These are phyloP conservation scores for Chrysoporthe austroafricana DNA, from an alignment of 2,329 filamentous ascomycete genomes.

Conservation along the genomic window DNA sequence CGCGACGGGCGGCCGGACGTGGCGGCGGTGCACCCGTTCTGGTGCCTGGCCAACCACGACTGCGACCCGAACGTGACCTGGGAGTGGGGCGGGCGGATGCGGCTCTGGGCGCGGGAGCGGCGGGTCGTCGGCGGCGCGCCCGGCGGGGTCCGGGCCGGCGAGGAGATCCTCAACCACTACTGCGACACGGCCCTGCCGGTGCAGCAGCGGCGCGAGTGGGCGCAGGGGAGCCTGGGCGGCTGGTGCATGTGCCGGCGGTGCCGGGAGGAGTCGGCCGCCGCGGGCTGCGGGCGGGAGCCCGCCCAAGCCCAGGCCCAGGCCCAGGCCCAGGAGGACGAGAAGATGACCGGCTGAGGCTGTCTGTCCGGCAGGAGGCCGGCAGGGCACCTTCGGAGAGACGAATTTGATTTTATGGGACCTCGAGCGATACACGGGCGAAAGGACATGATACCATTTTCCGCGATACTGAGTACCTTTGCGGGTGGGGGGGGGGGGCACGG, in stretches of 20 bases:
- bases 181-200: conserved; percentile 83
- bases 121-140: conserved; percentile 54
- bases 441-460: conserved; percentile 11
- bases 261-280: conserved; percentile 63
- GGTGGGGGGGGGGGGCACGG: not conserved
- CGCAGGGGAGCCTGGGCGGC: conserved; percentile 82
- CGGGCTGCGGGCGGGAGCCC: not conserved
- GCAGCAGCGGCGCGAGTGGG: conserved; percentile 84
- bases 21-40: conserved; percentile 90
- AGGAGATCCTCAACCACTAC: conserved; percentile 89
- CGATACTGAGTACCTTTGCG: not conserved
- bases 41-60: conserved; percentile 95
- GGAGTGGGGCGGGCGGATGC: conserved; percentile 86
- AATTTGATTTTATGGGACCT: not conserved
- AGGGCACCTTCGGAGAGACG: not conserved
- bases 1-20: conserved; percentile 85
- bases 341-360: conserved; percentile 2
- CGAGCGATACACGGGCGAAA: conserved; percentile 17
- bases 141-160: conserved; percentile 72
- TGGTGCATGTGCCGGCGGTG: conserved; percentile 87
- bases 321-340: conserved; percentile 3
- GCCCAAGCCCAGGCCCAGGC: not conserved
- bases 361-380: too few relatives aligned
- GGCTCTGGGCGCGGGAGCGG: conserved; percentile 65
- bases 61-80: conserved; percentile 94